Conservation (phyloP, 2,329 filamentous ascomycete genomes). For the Chalara sp. region DNA sequence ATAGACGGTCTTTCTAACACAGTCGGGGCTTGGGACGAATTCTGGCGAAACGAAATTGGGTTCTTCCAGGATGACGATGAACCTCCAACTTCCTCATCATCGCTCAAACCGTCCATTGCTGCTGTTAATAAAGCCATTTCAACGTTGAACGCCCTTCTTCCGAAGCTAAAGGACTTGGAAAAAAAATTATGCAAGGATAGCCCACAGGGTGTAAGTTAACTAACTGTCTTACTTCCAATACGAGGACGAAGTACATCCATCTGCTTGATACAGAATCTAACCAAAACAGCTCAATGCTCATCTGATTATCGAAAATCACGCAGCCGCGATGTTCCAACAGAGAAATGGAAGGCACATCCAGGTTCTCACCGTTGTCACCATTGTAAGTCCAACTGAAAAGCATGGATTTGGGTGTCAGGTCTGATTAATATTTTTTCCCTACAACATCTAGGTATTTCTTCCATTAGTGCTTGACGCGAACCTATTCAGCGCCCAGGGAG, state of each 20-base stretch:
- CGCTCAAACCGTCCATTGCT: not conserved
- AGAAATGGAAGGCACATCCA: not conserved
- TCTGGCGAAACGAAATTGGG: not conserved
- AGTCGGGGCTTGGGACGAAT: slow-evolving; percentile 1
- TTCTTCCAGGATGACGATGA: not conserved
- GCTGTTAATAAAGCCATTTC: not conserved
- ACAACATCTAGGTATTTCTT: no score
- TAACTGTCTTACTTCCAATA: no score
- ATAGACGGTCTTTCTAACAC: not conserved
- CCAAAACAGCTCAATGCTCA: slow-evolving; percentile 1
- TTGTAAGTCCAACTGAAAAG: no score
- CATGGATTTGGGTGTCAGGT: no score
- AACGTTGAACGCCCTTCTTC: not conserved
- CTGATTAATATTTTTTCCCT: no score
- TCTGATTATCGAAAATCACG: slow-evolving; percentile 1
- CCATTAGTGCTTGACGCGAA: no score
- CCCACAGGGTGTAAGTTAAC: slow-evolving; percentile 5
- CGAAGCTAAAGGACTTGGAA: not conserved
- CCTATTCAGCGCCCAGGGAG: no score
- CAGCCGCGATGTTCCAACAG: slow-evolving; percentile 2
- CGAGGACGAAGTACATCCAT: not conserved
- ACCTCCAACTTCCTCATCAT: not conserved
- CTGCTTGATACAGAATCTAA: not conserved
- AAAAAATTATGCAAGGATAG: not conserved
- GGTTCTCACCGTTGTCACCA: no score